A percentile compares a stretch with the other conserved stretches of the same genome.
Evolutionary conservation across 2,329 filamentous ascomycete species (phyloP).

Genomic region (Scedosporium boydii): DNA sequence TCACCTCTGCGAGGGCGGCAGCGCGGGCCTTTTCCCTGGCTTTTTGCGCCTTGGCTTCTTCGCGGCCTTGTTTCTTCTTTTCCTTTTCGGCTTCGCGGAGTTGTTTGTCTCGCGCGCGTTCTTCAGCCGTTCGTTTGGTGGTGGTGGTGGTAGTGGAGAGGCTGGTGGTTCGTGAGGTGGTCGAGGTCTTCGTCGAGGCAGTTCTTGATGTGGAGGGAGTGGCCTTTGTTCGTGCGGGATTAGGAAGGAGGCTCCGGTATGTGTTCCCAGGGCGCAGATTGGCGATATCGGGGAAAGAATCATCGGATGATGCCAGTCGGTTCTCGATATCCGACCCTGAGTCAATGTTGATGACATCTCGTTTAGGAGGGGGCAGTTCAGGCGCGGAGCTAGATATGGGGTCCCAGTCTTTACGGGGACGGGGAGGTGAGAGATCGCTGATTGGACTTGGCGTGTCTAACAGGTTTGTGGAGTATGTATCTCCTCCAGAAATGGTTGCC

Average conservation of each 20-base stretch:
- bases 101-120: slow-evolving; percentile 29
- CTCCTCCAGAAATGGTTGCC: not conserved
- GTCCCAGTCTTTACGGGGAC: slow-evolving; percentile 27
- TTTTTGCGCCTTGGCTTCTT: slow-evolving; percentile 51
- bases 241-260: slow-evolving; percentile 25
- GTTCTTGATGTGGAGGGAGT: not conserved
- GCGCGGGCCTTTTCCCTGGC: slow-evolving; percentile 53
- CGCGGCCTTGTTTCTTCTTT: slow-evolving; percentile 45
- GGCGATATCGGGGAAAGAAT: slow-evolving; percentile 14
- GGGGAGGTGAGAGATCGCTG: not conserved
- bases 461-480: not conserved
- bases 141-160: slow-evolving; percentile 6
- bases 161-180: not conserved
- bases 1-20: slow-evolving; percentile 60
- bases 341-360: slow-evolving; percentile 25
- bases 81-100: slow-evolving; percentile 46
- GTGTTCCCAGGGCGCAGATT: not conserved
- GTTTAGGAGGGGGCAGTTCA: slow-evolving; percentile 14
- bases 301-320: not conserved
- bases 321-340: slow-evolving; percentile 14
- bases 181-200: not conserved
- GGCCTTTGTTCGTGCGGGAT: slow-evolving; percentile 21
- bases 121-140: slow-evolving; percentile 22
- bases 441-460: not conserved
- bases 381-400: slow-evolving; percentile 46